phyloP scores from a whole-genome alignment of 2,329 filamentous ascomycete genomes.

The Colletotrichum scovillei region DNA sequence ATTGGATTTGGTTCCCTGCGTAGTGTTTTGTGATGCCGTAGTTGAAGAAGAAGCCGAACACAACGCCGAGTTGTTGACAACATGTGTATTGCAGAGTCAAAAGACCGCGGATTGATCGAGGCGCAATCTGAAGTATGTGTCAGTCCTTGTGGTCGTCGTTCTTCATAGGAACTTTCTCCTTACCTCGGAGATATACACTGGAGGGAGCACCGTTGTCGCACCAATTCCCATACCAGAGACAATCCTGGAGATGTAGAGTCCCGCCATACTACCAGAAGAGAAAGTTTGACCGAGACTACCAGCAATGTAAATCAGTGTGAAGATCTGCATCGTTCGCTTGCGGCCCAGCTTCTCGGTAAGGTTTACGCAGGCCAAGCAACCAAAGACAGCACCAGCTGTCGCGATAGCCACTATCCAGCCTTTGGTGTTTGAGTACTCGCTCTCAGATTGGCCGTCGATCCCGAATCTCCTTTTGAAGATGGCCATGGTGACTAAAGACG shows the following conservation, averaged over 20 bases:
- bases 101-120: constrained; percentile 44
- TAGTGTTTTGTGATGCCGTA: constrained; percentile 47
- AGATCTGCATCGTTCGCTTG: constrained; percentile 39
- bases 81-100: constrained; percentile 47
- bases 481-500: too few relatives aligned
- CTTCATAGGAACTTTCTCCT: not conserved
- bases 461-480: too few relatives aligned
- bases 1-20: constrained; percentile 39
- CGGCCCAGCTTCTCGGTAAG: constrained; percentile 9
- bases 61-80: constrained; percentile 46
- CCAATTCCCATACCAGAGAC: constrained; percentile 42
- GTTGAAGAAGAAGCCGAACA: constrained; percentile 49
- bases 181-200: constrained; percentile 44
- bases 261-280: constrained; percentile 41
- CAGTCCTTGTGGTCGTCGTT: too few relatives aligned
- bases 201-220: constrained; percentile 42
- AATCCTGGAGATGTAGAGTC: constrained; percentile 41
- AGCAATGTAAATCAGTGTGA: constrained; percentile 49
- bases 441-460: too few relatives aligned
- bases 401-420: too few relatives aligned
- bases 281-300: constrained; percentile 47
- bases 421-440: too few relatives aligned
- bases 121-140: constrained; percentile 36
- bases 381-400: too few relatives aligned
- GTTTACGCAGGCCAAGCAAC: too few relatives aligned